Conservation (phyloP, 306 rosid species). For the Purshia tridentata region DNA sequence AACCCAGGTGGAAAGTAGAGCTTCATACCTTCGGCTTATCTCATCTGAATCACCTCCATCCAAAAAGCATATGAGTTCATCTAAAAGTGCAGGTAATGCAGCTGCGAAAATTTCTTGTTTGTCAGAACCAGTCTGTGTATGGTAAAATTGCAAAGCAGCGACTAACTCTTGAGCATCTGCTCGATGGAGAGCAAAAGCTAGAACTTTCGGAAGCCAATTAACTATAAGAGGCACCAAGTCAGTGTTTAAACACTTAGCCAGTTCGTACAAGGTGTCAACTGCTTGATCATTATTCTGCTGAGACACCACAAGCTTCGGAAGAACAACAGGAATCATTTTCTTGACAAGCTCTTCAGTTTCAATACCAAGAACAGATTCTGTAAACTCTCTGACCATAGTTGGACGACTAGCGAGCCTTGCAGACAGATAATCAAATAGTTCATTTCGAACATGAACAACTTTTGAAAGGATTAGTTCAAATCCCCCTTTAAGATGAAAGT, state of each 20-base stretch:
- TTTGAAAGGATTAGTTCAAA: conserved; percentile 56
- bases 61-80: conserved; percentile 87
- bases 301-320: conserved; percentile 86
- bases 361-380: conserved; percentile 84
- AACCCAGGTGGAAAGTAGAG: conserved; percentile 15
- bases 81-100: conserved; percentile 82
- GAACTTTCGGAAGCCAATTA: conserved; percentile 91
- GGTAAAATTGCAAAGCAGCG: conserved; percentile 82
- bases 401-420: conserved; percentile 63
- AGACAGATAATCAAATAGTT: conserved; percentile 74
- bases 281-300: conserved; percentile 72
- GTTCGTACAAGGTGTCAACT: conserved; percentile 60
- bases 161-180: conserved; percentile 58
- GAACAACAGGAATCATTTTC: conserved; percentile 86
- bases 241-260: conserved; percentile 69
- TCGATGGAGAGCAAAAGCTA: conserved; percentile 82
- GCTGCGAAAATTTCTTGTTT: conserved; percentile 79
- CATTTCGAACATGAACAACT: conserved; percentile 67
- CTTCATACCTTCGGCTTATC: conserved; percentile 63
- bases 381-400: conserved; percentile 76
- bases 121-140: conserved; percentile 59
- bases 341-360: conserved; percentile 67
- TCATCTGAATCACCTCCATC: conserved; percentile 75
- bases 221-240: conserved; percentile 61
- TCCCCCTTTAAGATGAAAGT: conserved; percentile 74